These are phyloP conservation scores for Nissolia schottii DNA, from an alignment of 306 rosid species.

Conservation along the genomic window DNA sequence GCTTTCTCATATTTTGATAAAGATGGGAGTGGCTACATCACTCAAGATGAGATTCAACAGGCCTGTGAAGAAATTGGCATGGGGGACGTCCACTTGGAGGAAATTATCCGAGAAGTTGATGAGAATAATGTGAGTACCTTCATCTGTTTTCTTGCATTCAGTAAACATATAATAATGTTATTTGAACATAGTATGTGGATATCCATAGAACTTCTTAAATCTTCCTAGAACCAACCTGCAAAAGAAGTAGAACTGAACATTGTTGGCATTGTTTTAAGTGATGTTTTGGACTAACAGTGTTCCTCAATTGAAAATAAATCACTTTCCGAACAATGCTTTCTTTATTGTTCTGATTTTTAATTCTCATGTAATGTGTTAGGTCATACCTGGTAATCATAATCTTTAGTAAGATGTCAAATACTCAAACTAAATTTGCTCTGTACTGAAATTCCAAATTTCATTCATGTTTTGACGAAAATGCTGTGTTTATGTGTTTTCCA, in stretches of 20 bases:
- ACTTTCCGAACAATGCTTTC: background rate
- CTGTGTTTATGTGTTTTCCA: slow-evolving; percentile 9
- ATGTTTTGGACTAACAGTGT: background rate
- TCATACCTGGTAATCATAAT: background rate
- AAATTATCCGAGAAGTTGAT: slow-evolving; percentile 65
- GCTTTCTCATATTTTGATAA: slow-evolving; percentile 84
- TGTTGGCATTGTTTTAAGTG: background rate
- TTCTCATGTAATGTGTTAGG: background rate
- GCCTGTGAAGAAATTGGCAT: slow-evolving; percentile 77
- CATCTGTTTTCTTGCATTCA: background rate
- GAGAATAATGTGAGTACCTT: slow-evolving; percentile 58
- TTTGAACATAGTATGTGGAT: no score
- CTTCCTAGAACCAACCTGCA: background rate
- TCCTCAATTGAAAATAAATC: background rate
- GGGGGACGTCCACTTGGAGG: slow-evolving; percentile 53
- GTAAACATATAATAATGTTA: background rate
- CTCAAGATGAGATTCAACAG: slow-evolving; percentile 70
- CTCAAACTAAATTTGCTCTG: background rate
- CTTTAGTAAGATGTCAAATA: background rate
- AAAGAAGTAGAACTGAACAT: background rate
- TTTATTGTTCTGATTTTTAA: background rate
- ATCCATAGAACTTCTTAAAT: no score
- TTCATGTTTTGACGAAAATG: background rate
- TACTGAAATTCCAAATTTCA: background rate
- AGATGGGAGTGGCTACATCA: slow-evolving; percentile 77